Conservation (phyloP, 2,329 filamentous ascomycete species). For the Xylariaceae sp. region DNA sequence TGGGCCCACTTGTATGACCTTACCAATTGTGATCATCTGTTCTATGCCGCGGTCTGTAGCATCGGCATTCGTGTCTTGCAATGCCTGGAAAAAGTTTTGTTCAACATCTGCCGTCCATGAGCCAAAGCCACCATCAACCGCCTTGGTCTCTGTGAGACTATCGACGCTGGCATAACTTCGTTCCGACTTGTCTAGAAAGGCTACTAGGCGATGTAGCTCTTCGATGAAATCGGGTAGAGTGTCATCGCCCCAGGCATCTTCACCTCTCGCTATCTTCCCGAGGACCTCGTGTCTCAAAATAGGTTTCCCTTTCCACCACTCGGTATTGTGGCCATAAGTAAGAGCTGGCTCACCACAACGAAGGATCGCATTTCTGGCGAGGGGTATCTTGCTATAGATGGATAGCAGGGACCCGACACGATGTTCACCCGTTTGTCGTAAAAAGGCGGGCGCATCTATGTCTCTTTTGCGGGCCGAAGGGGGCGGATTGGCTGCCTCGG, state of each 20-base stretch:
- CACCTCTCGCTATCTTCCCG: slow-evolving; percentile 32
- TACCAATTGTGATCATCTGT: slow-evolving; percentile 26
- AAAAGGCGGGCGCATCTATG: slow-evolving; percentile 47
- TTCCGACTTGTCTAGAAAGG: slow-evolving; percentile 56
- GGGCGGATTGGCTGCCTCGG: slow-evolving; percentile 36
- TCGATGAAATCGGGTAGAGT: slow-evolving; percentile 41
- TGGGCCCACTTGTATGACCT: slow-evolving; percentile 19
- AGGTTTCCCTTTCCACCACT: slow-evolving; percentile 59
- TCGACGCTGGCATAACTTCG: slow-evolving; percentile 56
- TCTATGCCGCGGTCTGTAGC: slow-evolving; percentile 24
- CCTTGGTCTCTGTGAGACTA: slow-evolving; percentile 39
- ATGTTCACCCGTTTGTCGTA: slow-evolving; percentile 39
- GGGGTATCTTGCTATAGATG: slow-evolving; percentile 57
- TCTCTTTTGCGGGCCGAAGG: slow-evolving; percentile 45
- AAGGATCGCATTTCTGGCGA: slow-evolving; percentile 54
- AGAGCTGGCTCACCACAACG: slow-evolving; percentile 38
- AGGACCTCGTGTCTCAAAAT: slow-evolving; percentile 43
- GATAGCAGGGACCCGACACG: slow-evolving; percentile 53
- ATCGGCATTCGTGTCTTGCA: slow-evolving; percentile 18
- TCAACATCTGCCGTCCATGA: slow-evolving; percentile 44
- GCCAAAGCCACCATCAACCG: slow-evolving; percentile 31
- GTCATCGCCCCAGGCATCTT: slow-evolving; percentile 33
- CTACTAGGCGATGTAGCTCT: slow-evolving; percentile 59
- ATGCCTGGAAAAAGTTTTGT: slow-evolving; percentile 37
- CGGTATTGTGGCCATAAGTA: slow-evolving; percentile 51